phyloP scores from a whole-genome alignment of 2,329 filamentous ascomycete genomes.

The Alternaria gaisen region DNA sequence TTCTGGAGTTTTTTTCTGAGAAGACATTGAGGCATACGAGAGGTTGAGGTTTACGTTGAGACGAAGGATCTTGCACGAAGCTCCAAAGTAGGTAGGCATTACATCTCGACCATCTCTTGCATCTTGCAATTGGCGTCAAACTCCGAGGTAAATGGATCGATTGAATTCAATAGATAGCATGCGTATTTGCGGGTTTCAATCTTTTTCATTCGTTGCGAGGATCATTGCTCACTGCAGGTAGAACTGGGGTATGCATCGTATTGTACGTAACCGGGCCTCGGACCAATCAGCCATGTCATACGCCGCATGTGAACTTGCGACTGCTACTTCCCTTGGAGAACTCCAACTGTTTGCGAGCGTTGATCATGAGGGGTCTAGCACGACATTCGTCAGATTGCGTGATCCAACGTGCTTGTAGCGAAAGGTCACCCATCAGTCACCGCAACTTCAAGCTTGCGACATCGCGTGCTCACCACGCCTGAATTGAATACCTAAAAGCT shows the following conservation, averaged over 20 bases:
- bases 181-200: neutral
- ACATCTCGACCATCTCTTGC: neutral
- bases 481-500: neutral
- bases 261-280: neutral
- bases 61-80: neutral
- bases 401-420: slow-evolving; percentile 44
- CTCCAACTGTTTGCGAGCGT: neutral
- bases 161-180: neutral
- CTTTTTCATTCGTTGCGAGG: neutral
- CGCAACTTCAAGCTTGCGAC: slow-evolving; percentile 8
- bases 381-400: slow-evolving; percentile 36
- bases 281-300: neutral
- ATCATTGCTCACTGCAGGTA: slow-evolving; percentile 2
- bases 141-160: neutral
- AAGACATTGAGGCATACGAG: neutral
- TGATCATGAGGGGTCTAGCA: neutral
- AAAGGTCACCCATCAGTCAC: slow-evolving; percentile 28
- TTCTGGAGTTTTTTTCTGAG: neutral
- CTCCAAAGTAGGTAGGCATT: neutral
- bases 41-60: neutral
- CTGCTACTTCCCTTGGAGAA: neutral
- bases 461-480: neutral
- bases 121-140: neutral
- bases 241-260: neutral
- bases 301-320: neutral